These are phyloP conservation scores for Zymoseptoria brevis DNA, from an alignment of 2,329 filamentous ascomycete genomes.

Conservation along the genomic window DNA sequence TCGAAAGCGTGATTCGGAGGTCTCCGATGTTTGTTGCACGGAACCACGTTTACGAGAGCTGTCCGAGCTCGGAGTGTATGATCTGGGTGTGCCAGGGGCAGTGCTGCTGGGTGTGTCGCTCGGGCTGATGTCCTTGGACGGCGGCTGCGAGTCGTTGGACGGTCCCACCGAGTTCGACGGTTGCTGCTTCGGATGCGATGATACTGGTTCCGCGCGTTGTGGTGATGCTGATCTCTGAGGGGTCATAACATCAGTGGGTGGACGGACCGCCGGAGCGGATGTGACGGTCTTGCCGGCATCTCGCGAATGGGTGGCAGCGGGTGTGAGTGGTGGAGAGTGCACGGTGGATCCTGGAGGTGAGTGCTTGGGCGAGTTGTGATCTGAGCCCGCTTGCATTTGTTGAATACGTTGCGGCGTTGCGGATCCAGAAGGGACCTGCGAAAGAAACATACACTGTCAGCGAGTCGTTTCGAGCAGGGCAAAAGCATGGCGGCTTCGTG, in stretches of 20 bases:
- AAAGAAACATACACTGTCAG: slow-evolving; percentile 16
- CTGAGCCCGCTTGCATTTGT: slow-evolving; percentile 35
- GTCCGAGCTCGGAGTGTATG: slow-evolving; percentile 57
- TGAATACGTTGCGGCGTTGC: slow-evolving; percentile 27
- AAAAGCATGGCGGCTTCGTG: neutral
- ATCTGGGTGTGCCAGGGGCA: slow-evolving; percentile 46
- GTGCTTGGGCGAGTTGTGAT: slow-evolving; percentile 51
- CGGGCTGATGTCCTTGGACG: slow-evolving; percentile 54
- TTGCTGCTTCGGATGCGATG: slow-evolving; percentile 41
- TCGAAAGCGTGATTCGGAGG: slow-evolving; percentile 62
- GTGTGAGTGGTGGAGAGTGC: slow-evolving; percentile 84
- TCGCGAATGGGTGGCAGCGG: slow-evolving; percentile 62
- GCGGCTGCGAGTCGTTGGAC: slow-evolving; percentile 45
- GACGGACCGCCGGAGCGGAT: slow-evolving; percentile 27
- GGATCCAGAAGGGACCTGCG: slow-evolving; percentile 42
- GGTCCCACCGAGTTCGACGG: slow-evolving; percentile 51
- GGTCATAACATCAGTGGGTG: slow-evolving; percentile 51
- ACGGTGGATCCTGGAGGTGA: slow-evolving; percentile 63
- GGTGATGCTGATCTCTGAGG: slow-evolving; percentile 46
- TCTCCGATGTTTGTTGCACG: slow-evolving; percentile 35
- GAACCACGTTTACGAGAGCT: slow-evolving; percentile 73
- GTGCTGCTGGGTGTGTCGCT: slow-evolving; percentile 47
- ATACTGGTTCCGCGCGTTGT: slow-evolving; percentile 25
- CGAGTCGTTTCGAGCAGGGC: neutral
- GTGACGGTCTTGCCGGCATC: slow-evolving; percentile 37